Conservation (phyloP, 2,329 filamentous ascomycete species). For the Penicillium digitatum region DNA sequence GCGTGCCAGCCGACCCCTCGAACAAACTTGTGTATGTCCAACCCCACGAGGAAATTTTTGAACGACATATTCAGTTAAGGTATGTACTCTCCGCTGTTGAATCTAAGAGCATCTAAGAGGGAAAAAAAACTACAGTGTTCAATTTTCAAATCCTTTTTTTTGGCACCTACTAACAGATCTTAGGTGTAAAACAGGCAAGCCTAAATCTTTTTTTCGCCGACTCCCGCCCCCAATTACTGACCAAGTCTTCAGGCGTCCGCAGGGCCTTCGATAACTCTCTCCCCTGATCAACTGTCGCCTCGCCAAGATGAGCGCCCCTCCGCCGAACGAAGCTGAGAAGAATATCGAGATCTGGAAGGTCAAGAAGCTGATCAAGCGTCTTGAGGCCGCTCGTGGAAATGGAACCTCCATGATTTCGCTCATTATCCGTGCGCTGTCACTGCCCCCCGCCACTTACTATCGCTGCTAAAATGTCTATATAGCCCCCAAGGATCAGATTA, state of each 20-base stretch:
- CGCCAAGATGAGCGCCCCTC: conserved; percentile 75
- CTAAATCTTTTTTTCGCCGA: conserved; percentile 21
- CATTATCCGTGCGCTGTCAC: conserved; percentile 77
- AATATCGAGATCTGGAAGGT: conserved; percentile 90
- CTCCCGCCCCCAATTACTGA: conserved; percentile 18
- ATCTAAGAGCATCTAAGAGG: not conserved
- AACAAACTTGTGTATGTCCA: conserved; percentile 9
- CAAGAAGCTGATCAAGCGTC: conserved; percentile 98
- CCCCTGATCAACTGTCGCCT: conserved; percentile 28
- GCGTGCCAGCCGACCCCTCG: conserved; percentile 10
- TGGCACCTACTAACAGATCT: not conserved
- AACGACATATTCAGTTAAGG: conserved; percentile 10
- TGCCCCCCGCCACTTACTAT: not conserved
- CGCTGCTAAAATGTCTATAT: conserved; percentile 23
- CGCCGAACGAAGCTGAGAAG: conserved; percentile 92
- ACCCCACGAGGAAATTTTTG: conserved; percentile 13
- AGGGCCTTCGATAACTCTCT: conserved; percentile 20
- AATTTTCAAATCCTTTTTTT: not conserved
- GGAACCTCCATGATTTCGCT: conserved; percentile 99
- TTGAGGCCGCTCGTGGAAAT: conserved; percentile 95
- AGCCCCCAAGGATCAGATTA: conserved; percentile 98
- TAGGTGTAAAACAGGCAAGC: conserved; percentile 18
- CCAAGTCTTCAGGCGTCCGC: conserved; percentile 20
- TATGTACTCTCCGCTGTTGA: not conserved
- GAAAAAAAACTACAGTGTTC: not conserved